phyloP scores from a whole-genome alignment of 2,329 filamentous ascomycete genomes.

The Penicillium sp. region DNA sequence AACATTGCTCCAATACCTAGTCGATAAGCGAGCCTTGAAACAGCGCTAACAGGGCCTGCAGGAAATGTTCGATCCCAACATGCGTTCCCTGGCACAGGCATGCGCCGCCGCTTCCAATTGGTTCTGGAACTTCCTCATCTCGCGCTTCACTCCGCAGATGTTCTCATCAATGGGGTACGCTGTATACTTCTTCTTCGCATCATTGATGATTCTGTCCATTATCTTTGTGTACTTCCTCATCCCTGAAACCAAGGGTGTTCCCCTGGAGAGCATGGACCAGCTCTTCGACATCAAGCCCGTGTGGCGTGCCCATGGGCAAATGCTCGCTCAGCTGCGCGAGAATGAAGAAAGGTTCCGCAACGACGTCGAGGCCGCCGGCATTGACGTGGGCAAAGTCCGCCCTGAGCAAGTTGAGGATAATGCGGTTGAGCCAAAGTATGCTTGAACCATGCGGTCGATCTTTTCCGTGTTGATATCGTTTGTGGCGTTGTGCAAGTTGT shows the following conservation, averaged over 20 bases:
- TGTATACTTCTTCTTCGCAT: conserved; percentile 66
- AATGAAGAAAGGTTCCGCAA: conserved; percentile 36
- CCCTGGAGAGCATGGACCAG: conserved; percentile 62
- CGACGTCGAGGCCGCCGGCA: conserved; percentile 18
- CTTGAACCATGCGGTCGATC: conserved; percentile 5
- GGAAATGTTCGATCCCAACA: conserved; percentile 71
- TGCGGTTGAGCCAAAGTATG: conserved; percentile 10
- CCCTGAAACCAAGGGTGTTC: conserved; percentile 64
- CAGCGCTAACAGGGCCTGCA: conserved; percentile 13
- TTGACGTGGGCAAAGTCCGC: conserved; percentile 13
- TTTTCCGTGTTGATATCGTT: not conserved
- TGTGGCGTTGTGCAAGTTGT: not conserved
- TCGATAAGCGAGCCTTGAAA: not conserved
- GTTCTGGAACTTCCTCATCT: conserved; percentile 40
- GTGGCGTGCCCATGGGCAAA: conserved; percentile 33
- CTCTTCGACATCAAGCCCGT: conserved; percentile 50
- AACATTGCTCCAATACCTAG: not conserved
- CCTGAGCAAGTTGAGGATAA: conserved; percentile 18
- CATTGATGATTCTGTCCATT: conserved; percentile 56
- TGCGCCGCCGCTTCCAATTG: conserved; percentile 51
- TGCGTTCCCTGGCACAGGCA: conserved; percentile 67
- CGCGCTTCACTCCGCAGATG: conserved; percentile 43
- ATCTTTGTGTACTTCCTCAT: conserved; percentile 60
- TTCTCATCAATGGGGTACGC: conserved; percentile 51
- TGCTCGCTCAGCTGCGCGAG: conserved; percentile 31